Evolutionary conservation across 257 asterid species (phyloP).

Genomic region (Nemophila menziesii): DNA sequence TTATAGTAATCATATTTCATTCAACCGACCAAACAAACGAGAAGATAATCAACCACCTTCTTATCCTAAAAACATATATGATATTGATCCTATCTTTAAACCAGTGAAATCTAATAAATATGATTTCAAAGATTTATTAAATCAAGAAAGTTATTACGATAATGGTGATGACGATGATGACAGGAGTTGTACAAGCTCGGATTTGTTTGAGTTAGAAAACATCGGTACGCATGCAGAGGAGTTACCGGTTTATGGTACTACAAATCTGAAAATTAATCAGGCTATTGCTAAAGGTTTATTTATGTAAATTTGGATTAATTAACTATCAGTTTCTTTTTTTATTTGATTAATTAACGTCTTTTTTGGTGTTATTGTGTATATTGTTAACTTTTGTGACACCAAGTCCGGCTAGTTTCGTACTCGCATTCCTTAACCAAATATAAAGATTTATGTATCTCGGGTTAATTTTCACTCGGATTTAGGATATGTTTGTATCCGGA

Average conservation of each 20-base stretch:
- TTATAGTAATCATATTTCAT: neutral
- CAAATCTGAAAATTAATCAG: slow-evolving; percentile 49
- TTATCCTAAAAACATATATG: neutral
- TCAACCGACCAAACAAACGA: neutral
- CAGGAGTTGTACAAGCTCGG: slow-evolving; percentile 64
- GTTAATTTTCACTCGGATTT: too few relatives aligned
- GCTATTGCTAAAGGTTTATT: slow-evolving; percentile 40
- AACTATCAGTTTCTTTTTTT: slow-evolving; percentile 6
- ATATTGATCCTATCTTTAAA: slow-evolving; percentile 4
- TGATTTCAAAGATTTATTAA: too few relatives aligned
- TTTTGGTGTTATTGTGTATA: too few relatives aligned
- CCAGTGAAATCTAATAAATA: slow-evolving; percentile 22
- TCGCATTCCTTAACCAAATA: too few relatives aligned
- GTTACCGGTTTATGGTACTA: slow-evolving; percentile 75
- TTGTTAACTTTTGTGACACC: too few relatives aligned
- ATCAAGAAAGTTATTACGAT: slow-evolving; percentile 17
- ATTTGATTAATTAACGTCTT: too few relatives aligned
- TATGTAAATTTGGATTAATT: slow-evolving; percentile 3
- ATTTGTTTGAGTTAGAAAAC: slow-evolving; percentile 74
- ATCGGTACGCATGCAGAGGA: slow-evolving; percentile 37
- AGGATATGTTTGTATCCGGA: too few relatives aligned
- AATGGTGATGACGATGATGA: slow-evolving; percentile 22
- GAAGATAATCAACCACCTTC: slow-evolving; percentile 8
- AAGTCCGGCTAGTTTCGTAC: too few relatives aligned
- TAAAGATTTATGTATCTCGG: too few relatives aligned